Conservation (phyloP, 75 land plant genomes). For the Sequoia sempervirens region DNA sequence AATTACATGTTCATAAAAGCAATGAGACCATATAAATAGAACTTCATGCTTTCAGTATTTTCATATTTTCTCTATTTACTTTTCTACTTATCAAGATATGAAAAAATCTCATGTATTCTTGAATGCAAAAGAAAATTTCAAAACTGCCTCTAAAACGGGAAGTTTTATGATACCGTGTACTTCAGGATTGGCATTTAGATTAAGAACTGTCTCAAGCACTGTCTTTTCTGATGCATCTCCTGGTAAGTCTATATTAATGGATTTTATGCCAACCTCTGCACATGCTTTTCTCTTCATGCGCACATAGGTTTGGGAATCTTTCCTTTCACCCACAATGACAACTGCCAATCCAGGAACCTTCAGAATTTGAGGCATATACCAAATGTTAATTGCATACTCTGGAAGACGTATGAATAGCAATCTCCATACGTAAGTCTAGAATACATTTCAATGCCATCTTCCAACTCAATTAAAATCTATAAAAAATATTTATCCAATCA, state of each 20-base stretch:
- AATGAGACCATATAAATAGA: background rate
- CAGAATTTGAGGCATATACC: conserved; percentile 1
- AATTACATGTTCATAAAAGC: background rate
- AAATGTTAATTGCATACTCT: background rate
- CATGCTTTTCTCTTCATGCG: conserved; percentile 85
- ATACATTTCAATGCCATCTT: background rate
- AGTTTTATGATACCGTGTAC: conserved; percentile 57
- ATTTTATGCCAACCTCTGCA: conserved; percentile 81
- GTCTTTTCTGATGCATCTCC: conserved; percentile 58
- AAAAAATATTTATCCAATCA: background rate
- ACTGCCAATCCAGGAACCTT: conserved; percentile 88
- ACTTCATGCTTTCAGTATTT: background rate
- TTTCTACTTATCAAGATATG: background rate
- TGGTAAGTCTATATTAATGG: conserved; percentile 59
- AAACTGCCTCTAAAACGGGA: background rate
- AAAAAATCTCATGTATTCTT: background rate
- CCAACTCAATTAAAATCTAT: background rate
- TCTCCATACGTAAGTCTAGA: background rate
- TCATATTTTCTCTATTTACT: background rate
- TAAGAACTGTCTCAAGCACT: conserved; percentile 49
- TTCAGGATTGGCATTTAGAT: conserved; percentile 64
- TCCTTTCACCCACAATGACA: conserved; percentile 73
- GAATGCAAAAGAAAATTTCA: background rate
- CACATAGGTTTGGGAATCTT: conserved; percentile 83
- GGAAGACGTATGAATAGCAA: background rate